These are phyloP conservation scores for Erysiphe pulchra DNA, from an alignment of 2,329 filamentous ascomycete species.

Conservation along the genomic window DNA sequence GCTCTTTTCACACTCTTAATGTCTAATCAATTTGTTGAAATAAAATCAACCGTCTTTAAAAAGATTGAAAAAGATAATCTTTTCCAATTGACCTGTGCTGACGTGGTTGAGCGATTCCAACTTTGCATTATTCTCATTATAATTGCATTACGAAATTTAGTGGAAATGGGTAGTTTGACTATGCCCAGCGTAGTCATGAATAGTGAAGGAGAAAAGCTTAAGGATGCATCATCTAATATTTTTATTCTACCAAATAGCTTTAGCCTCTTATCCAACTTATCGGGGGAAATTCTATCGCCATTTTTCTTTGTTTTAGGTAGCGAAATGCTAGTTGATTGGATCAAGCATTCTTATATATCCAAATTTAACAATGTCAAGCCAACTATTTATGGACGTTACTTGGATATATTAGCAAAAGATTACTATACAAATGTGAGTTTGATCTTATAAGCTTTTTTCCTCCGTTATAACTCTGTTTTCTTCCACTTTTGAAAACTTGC, in stretches of 20 bases:
- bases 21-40: constrained; percentile 96
- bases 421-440: constrained; percentile 70
- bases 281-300: constrained; percentile 70
- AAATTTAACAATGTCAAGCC: constrained; percentile 98
- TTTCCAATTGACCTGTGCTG: constrained; percentile 87
- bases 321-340: constrained; percentile 88
- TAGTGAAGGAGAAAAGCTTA: constrained; percentile 17
- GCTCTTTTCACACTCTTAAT: constrained; percentile 75
- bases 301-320: constrained; percentile 87
- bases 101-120: constrained; percentile 91
- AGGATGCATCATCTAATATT: constrained; percentile 31
- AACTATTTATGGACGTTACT: constrained; percentile 62
- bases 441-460: background rate
- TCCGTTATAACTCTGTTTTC: no score
- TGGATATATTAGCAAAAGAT: constrained; percentile 88
- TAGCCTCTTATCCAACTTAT: constrained; percentile 65
- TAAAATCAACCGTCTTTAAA: constrained; percentile 96
- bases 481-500: no score
- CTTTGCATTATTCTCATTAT: constrained; percentile 94
- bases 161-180: constrained; percentile 74
- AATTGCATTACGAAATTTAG: constrained; percentile 84
- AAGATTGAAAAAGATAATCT: constrained; percentile 95
- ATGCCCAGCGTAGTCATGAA: constrained; percentile 15
- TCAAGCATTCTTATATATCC: constrained; percentile 93
- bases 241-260: constrained; percentile 79